Base-by-base conservation (phyloP, 345 rosid genomes). In the Eucalyptus marginata region DNA sequence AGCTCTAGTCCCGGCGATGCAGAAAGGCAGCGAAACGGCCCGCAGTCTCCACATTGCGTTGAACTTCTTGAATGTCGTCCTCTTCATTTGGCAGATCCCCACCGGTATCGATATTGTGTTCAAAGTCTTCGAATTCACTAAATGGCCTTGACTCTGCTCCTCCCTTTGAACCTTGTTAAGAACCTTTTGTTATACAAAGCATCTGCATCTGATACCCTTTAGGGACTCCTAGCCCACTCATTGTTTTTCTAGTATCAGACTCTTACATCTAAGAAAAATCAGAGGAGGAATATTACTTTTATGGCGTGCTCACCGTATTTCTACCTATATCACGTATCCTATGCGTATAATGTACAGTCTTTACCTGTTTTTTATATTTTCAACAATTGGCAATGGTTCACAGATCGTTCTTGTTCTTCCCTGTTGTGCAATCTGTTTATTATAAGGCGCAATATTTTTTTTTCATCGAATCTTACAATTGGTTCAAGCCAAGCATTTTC, bases 1-100 rank as follows among this genome's bases (percentile, higher is more conserved):
- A 4, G 95, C 99, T 29, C 92, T 96, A 24, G 99, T 96, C 36
- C 99, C 99, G 25, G 93, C 97, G 36, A 96, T 96, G 98, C 99
- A 97, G 92, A 96, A 94, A 91, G 99, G 98, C 91, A 96, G 85
- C 27, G 98, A 95, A 91, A 93, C 96, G 1, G 98, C 99, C 1
- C 94, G 99, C 90, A 96, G 85, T 92, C 95, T 97, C 89, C 99
- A 97, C 93, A 96, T 96, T 87, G 94, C 96, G 6, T 92, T 96
- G 95, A 97, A 96, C 87, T 80, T 92, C 8, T 52, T 95, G 56
- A 96, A 97, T 58, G 96, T 97, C 87, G 62, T 92, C 84, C 97
- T 96, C 47, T 97, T 97, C 83, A 71, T 97, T 52, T 95, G 92
- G 96, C 96, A 97, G 92, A 92, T 96, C 90, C 99, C 98, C 87